phyloP scores from a whole-genome alignment of 2,329 filamentous ascomycete species.

The Diaporthe sp. region DNA sequence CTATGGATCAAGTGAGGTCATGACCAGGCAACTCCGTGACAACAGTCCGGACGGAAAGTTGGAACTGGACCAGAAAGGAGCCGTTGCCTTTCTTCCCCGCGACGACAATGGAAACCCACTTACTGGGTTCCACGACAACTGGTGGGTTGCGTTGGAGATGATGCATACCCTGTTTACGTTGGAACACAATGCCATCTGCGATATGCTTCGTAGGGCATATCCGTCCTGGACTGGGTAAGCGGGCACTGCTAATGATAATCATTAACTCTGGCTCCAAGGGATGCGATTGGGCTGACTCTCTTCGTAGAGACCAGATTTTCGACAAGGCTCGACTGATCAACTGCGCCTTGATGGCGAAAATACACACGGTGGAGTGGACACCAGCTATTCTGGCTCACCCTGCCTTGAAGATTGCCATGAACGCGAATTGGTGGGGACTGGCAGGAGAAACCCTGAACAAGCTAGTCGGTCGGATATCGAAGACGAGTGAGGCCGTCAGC shows the following conservation, averaged over 20 bases:
- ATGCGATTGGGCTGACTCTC: background rate
- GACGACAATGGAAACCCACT: background rate
- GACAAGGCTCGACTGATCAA: slow-evolving; percentile 7
- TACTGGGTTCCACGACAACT: slow-evolving; percentile 2
- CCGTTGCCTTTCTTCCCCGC: slow-evolving; percentile 16
- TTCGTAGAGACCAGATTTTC: background rate
- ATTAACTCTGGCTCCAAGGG: fast-evolving
- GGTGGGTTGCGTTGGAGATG: slow-evolving; percentile 27
- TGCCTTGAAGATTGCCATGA: slow-evolving; percentile 58
- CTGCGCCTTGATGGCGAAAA: slow-evolving; percentile 60
- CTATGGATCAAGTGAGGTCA: background rate
- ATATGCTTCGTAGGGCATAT: background rate
- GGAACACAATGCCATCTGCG: slow-evolving; percentile 20
- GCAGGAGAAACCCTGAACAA: slow-evolving; percentile 58
- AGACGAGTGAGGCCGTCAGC: slow-evolving; percentile 55
- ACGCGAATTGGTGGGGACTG: slow-evolving; percentile 62
- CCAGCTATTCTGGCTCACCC: slow-evolving; percentile 62
- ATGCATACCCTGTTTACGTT: slow-evolving; percentile 15
- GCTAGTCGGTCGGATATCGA: slow-evolving; percentile 56
- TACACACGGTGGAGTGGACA: slow-evolving; percentile 65
- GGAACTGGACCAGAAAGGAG: background rate
- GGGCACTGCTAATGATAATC: background rate
- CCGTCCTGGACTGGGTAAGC: slow-evolving; percentile 20
- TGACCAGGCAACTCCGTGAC: slow-evolving; percentile 17
- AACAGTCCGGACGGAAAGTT: background rate